phyloP scores from a whole-genome alignment of 2,329 filamentous ascomycete species.

The Neurospora sp. region DNA sequence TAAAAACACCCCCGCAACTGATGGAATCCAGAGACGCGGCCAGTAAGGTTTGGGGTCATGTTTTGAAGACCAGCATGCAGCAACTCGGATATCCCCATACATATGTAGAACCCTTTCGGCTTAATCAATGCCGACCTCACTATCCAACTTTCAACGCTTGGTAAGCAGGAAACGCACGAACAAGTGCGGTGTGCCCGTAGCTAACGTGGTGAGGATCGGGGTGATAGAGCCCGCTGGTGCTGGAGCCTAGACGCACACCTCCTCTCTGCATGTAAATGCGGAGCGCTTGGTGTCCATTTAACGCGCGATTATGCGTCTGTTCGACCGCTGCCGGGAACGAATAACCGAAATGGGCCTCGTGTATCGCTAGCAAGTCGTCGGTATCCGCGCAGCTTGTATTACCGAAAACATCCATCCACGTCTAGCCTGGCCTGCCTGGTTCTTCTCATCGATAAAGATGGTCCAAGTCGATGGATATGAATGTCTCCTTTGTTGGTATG shows the following conservation, averaged over 20 bases:
- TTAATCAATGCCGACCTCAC: background rate
- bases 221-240: background rate
- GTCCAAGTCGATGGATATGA: background rate
- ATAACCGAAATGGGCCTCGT: background rate
- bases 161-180: background rate
- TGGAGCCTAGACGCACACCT: background rate
- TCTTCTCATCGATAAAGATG: background rate
- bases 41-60: background rate
- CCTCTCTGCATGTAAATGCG: background rate
- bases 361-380: background rate
- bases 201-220: background rate
- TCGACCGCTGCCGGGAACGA: background rate
- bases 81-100: background rate
- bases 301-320: background rate
- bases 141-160: background rate
- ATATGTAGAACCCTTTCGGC: background rate
- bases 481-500: background rate
- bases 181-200: background rate
- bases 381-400: background rate
- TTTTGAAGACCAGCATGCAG: background rate
- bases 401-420: background rate
- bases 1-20: background rate
- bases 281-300: background rate
- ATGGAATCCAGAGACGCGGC: background rate
- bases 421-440: background rate